Percentiles rank a stretch among this genome's conserved stretches.
These are phyloP conservation scores for Hymenoscyphus repandus DNA, from an alignment of 2,329 filamentous ascomycete species.

Conservation along the genomic window DNA sequence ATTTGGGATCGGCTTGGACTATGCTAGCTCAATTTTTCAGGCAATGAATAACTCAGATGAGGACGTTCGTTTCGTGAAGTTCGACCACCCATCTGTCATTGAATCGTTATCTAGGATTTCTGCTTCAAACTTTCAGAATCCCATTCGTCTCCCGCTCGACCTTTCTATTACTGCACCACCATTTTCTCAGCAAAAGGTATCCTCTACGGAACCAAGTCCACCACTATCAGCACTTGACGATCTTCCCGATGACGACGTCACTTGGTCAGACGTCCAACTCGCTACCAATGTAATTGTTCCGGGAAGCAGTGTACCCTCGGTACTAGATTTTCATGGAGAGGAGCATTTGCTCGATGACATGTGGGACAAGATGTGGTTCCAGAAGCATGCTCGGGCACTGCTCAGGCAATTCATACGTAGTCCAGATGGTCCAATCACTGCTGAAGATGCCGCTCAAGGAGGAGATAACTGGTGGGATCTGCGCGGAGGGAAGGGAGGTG, in stretches of 20 bases:
- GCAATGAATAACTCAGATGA: constrained; percentile 12
- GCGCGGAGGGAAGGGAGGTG: constrained; percentile 46
- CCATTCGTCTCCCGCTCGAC: constrained; percentile 14
- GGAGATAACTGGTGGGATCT: constrained; percentile 44
- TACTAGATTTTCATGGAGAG: constrained; percentile 7
- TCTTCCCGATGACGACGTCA: constrained; percentile 4
- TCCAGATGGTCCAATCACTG: constrained; percentile 37
- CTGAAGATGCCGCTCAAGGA: constrained; percentile 39
- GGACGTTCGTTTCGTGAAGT: constrained; percentile 19
- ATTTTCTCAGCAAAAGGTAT: constrained; percentile 6
- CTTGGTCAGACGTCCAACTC: constrained; percentile 9
- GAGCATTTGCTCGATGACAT: constrained; percentile 1
- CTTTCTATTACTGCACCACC: constrained; percentile 9
- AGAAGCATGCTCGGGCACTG: constrained; percentile 40
- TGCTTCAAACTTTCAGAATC: constrained; percentile 6
- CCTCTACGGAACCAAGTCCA: neutral
- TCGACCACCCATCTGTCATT: constrained; percentile 12
- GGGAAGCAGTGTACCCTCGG: constrained; percentile 6
- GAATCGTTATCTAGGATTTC: constrained; percentile 9
- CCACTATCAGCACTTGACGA: constrained; percentile 12
- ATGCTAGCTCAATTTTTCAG: constrained; percentile 21
- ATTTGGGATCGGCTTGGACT: constrained; percentile 24
- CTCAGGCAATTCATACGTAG: constrained; percentile 43
- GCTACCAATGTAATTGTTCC: constrained; percentile 14
- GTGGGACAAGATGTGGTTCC: constrained; percentile 16